These are phyloP conservation scores for Agastache rugosa DNA, from an alignment of 257 asterid genomes.

Conservation along the genomic window DNA sequence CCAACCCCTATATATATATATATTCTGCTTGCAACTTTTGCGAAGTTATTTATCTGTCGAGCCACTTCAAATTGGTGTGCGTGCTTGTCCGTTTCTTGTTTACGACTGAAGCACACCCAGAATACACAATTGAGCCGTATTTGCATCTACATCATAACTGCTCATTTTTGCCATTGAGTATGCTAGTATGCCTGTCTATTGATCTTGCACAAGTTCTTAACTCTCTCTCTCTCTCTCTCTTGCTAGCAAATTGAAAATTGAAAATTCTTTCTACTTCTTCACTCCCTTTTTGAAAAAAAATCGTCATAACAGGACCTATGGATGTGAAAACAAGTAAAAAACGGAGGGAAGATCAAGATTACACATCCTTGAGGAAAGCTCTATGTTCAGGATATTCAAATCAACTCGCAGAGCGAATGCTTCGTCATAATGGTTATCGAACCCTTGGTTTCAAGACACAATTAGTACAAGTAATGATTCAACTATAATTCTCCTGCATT, in stretches of 20 bases:
- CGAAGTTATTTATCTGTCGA: background rate
- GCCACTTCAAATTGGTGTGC: conserved; percentile 4
- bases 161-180: background rate
- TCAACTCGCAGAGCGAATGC: conserved; percentile 95
- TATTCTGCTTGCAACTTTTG: background rate
- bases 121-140: background rate
- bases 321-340: conserved; percentile 68
- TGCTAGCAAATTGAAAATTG: background rate
- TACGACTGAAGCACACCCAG: background rate
- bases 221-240: background rate
- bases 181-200: background rate
- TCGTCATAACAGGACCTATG: conserved; percentile 57
- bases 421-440: conserved; percentile 89
- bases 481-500: background rate
- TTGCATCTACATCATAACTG: background rate
- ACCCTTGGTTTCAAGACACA: conserved; percentile 90
- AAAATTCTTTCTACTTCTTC: background rate
- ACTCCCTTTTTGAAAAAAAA: background rate
- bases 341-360: conserved; percentile 61
- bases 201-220: background rate
- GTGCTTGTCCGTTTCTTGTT: background rate
- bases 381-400: conserved; percentile 85
- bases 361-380: conserved; percentile 78
- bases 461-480: conserved; percentile 75
- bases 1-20: too few relatives aligned